Percentiles rank a stretch among this genome's conserved stretches.
These are phyloP conservation scores for Floccularia luteovirens DNA, from an alignment of 768 basidiomycete genomes.

Conservation along the genomic window DNA sequence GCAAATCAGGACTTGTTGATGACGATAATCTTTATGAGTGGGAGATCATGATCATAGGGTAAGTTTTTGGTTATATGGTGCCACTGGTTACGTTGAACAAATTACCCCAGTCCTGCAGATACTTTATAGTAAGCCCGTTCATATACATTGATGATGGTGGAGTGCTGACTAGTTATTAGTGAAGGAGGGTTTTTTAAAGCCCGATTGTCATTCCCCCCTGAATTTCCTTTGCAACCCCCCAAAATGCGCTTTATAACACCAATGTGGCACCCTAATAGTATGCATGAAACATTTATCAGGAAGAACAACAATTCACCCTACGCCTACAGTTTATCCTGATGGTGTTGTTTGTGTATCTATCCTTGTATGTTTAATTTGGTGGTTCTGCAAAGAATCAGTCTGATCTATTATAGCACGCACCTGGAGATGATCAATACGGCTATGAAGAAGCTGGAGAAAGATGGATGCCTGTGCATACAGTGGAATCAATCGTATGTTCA, in stretches of 20 bases:
- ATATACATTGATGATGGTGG: background rate
- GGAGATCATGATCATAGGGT: conserved; percentile 96
- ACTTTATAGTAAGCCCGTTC: conserved; percentile 71
- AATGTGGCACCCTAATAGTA: conserved; percentile 98
- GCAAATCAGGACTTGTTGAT: conserved; percentile 75
- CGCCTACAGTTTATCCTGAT: conserved; percentile 73
- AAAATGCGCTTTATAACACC: conserved; percentile 95
- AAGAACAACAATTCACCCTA: conserved; percentile 6
- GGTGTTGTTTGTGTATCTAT: conserved; percentile 96
- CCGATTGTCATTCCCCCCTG: conserved; percentile 78
- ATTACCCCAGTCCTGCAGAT: conserved; percentile 66
- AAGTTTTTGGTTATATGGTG: conserved; percentile 14
- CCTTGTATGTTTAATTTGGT: conserved; percentile 41
- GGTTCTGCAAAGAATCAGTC: conserved; percentile 1
- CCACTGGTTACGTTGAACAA: conserved; percentile 11
- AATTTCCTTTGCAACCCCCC: conserved; percentile 87
- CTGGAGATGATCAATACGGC: conserved; percentile 94
- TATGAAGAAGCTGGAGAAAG: conserved; percentile 96
- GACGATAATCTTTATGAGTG: conserved; percentile 94
- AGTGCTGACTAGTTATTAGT: conserved; percentile 28
- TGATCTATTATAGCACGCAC: conserved; percentile 61
- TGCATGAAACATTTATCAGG: conserved; percentile 13
- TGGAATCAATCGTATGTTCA: conserved; percentile 83
- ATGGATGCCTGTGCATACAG: conserved; percentile 96
- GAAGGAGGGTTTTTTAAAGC: conserved; percentile 98